A percentile compares a stretch with the other conserved stretches of the same genome.
These are phyloP conservation scores for Panellus pusillus DNA, from an alignment of 768 basidiomycete genomes.

Conservation along the genomic window DNA sequence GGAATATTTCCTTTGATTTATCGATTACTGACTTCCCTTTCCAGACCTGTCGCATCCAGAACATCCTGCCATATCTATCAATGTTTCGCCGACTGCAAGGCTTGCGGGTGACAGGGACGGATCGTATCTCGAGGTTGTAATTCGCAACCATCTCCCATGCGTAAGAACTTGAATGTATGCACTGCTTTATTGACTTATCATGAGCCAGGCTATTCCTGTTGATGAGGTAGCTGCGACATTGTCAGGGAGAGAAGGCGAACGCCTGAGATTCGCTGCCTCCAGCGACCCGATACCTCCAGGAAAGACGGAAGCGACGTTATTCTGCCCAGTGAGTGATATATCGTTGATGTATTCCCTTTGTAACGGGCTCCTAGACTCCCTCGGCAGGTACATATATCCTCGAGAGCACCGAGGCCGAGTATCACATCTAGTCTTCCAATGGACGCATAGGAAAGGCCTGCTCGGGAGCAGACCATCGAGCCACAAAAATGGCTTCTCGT, in stretches of 20 bases:
- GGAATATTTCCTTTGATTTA: conserved; percentile 11
- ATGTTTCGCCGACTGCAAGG: conserved; percentile 45
- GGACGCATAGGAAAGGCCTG: conserved; percentile 46
- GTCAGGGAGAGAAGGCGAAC: conserved; percentile 61
- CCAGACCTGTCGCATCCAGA: conserved; percentile 67
- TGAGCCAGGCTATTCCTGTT: conserved; percentile 53
- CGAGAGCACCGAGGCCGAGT: conserved; percentile 69
- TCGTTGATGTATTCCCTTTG: background rate
- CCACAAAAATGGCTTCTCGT: conserved; percentile 33
- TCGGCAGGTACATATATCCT: conserved; percentile 67
- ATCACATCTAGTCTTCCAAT: conserved; percentile 66
- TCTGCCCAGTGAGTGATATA: conserved; percentile 63
- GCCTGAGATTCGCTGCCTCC: conserved; percentile 52
- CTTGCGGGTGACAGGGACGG: conserved; percentile 67
- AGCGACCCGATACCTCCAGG: conserved; percentile 55
- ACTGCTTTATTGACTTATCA: conserved; percentile 11
- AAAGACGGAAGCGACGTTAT: conserved; percentile 53
- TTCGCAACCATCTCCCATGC: conserved; percentile 73
- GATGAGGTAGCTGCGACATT: conserved; percentile 66
- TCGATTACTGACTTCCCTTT: conserved; percentile 1
- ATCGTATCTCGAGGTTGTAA: conserved; percentile 53
- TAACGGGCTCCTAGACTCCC: conserved; percentile 51
- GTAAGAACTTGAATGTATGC: conserved; percentile 39
- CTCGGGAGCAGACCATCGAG: conserved; percentile 25
- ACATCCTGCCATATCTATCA: conserved; percentile 66